Conservation (phyloP, 805 yeast species). For the Metschnikowia noctiluminum region DNA sequence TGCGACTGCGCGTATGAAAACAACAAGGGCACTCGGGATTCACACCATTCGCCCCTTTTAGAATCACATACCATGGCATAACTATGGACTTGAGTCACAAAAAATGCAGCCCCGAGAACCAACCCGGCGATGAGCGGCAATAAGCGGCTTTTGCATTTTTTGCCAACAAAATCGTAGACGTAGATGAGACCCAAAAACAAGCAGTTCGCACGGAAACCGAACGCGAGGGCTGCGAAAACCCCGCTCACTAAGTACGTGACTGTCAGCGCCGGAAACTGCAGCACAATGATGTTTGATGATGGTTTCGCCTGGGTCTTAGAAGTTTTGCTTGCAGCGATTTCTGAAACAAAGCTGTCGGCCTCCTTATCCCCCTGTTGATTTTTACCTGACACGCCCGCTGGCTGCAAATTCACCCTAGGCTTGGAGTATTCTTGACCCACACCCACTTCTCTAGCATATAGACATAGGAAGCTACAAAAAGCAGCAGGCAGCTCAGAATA, state of each 20-base stretch:
- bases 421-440: constrained; percentile 9
- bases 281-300: not conserved
- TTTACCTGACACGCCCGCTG: not conserved
- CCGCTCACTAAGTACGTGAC: constrained; percentile 47
- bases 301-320: not conserved
- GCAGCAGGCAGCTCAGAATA: constrained; percentile 78
- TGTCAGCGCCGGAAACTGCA: not conserved
- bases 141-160: not conserved
- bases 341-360: not conserved
- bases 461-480: constrained; percentile 53
- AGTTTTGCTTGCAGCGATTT: not conserved
- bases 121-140: constrained; percentile 54
- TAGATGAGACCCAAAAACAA: constrained; percentile 67
- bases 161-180: constrained; percentile 48
- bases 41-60: constrained; percentile 76
- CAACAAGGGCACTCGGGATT: constrained; percentile 51
- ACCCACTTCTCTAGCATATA: constrained; percentile 46
- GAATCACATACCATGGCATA: constrained; percentile 61
- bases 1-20: constrained; percentile 68
- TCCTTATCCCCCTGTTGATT: not conserved
- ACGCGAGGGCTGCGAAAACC: constrained; percentile 49
- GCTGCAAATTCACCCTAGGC: not conserved
- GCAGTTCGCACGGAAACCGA: constrained; percentile 72
- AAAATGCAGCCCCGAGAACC: constrained; percentile 45
- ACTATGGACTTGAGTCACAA: constrained; percentile 49